Evolutionary conservation across 306 rosid species (phyloP), one percentile per base, ranked within the genome.

Genomic region (Carpinus fangiana): DNA sequence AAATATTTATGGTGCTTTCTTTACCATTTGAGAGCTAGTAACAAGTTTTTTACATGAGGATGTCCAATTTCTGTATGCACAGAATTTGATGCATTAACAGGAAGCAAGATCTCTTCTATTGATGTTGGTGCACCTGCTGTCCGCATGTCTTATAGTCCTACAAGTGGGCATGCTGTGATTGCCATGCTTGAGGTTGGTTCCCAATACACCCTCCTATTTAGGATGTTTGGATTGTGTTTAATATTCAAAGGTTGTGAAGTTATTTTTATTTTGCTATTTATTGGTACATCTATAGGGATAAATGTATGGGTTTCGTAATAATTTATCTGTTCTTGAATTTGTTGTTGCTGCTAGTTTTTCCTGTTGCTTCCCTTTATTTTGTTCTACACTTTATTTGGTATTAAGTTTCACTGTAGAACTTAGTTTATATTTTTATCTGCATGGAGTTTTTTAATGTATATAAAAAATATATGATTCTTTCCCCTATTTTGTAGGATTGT

Each of bases 81-180:
- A 95, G 99, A 95, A 81, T 90, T 90, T 78, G 99, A 95, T 86
- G 98, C 98, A 48, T 81, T 93, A 76, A 92, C 99, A 28, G 99
- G 99, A 80, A 82, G 92, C 93, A 95, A 91, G 90, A 88, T 91
- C 75, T 87, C 98, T 28, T 87, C 93, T 72, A 91, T 95, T 84
- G 89, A 95, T 79, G 87, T 95, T 75, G 99, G 98, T 68, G 90
- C 93, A 43, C 98, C 97, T 59, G 93, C 87, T 79, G 97, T 93
- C 12, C 96, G 97, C 70, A 95, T 95, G 99, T 82, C 93, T 69
- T 95, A 95, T 78, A 90, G 96, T 79, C 97, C 97, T 70, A 92
- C 96, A 31, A 85, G 90, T 82, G 98, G 90, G 57, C 99, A 93
- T 87, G 85, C 96, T 65, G 97, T 95, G 78, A 82, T 95, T 66